Percentiles rank a stretch among this genome's conserved stretches.
Conservation (phyloP, 257 asterid genomes). For the Solanum tacnaense region DNA sequence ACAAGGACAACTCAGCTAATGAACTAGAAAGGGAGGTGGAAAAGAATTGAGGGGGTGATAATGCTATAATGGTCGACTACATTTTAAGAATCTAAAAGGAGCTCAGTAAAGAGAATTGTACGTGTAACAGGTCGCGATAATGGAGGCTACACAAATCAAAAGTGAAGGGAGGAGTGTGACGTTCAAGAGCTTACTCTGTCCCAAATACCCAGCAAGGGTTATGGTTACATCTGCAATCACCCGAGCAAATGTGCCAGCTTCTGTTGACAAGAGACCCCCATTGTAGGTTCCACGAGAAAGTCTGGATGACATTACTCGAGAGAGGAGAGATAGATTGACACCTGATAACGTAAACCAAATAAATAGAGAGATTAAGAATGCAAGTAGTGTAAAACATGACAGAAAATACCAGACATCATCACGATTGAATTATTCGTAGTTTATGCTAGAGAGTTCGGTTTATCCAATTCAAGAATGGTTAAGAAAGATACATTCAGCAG, state of each 20-base stretch:
- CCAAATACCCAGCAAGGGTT: slow-evolving; percentile 75
- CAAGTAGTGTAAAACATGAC: not conserved
- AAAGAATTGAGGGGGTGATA: slow-evolving; percentile 12
- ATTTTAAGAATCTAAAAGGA: not conserved
- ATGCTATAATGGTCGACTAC: not conserved
- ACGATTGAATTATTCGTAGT: not conserved
- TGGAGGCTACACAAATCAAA: slow-evolving; percentile 58
- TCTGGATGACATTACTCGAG: slow-evolving; percentile 92
- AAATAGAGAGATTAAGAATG: not conserved
- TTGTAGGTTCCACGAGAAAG: slow-evolving; percentile 93
- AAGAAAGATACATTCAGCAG: not conserved
- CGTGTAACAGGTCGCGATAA: slow-evolving; percentile 77
- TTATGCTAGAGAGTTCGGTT: not conserved
- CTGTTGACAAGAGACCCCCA: slow-evolving; percentile 85
- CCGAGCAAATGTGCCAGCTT: slow-evolving; percentile 87
- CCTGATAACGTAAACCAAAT: slow-evolving; percentile 21
- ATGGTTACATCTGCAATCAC: slow-evolving; percentile 88
- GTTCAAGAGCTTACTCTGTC: slow-evolving; percentile 58
- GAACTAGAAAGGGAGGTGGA: not conserved
- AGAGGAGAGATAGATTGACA: slow-evolving; percentile 80
- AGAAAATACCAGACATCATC: not conserved
- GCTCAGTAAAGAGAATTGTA: slow-evolving; percentile 67
- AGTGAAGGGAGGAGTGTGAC: slow-evolving; percentile 75
- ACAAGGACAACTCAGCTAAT: not conserved
- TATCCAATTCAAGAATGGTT: not conserved